Conservation (phyloP, 2,329 filamentous ascomycete genomes). For the Cytospora piceae region DNA sequence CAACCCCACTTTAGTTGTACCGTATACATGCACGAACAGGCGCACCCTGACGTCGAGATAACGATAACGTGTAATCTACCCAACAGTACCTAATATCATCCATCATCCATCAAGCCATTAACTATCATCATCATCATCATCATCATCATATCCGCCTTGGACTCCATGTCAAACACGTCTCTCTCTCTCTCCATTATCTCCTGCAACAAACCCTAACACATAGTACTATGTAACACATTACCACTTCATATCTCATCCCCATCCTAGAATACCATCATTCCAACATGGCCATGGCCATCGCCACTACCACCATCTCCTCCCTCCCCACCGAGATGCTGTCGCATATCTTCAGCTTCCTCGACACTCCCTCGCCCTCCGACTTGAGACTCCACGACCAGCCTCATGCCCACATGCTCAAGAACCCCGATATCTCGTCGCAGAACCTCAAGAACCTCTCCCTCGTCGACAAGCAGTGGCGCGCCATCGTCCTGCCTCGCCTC, state of each 20-base stretch:
- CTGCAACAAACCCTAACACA: background rate
- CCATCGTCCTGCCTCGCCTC: constrained; percentile 55
- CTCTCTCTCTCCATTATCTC: background rate
- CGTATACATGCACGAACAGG: background rate
- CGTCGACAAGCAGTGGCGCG: constrained; percentile 58
- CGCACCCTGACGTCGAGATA: no score
- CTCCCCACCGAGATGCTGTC: constrained; percentile 66
- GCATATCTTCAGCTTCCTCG: constrained; percentile 60
- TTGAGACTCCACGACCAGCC: constrained; percentile 54
- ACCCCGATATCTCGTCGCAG: constrained; percentile 32
- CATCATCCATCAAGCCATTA: no score
- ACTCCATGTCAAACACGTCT: background rate
- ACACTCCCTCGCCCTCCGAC: constrained; percentile 52
- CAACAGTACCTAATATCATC: no score
- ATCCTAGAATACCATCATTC: background rate
- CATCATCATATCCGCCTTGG: no score
- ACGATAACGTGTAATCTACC: background rate
- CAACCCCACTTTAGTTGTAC: constrained; percentile 1
- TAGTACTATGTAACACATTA: background rate
- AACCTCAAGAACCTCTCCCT: constrained; percentile 61
- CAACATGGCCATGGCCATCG: constrained; percentile 4
- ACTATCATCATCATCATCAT: no score
- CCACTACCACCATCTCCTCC: constrained; percentile 34
- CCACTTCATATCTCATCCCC: background rate
- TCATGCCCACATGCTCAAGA: constrained; percentile 41